A percentile compares a stretch with the other conserved stretches of the same genome.
Evolutionary conservation across 192 early-diverging fungal species (phyloP).

Genomic region (Coemansia sp.): DNA sequence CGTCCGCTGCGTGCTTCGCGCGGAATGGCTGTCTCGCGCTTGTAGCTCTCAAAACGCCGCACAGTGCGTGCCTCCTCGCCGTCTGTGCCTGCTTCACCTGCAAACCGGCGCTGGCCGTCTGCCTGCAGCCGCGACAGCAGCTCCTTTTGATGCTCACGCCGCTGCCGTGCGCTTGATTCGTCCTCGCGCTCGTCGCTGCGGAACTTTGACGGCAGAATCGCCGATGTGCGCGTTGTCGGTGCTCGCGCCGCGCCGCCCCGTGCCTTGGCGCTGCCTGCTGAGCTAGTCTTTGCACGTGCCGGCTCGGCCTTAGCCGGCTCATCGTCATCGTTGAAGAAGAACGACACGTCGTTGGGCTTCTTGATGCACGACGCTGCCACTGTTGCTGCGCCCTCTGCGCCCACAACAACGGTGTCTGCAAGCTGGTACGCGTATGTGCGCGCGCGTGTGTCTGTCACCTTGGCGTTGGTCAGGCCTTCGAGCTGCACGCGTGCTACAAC

Average conservation of each 20-base stretch:
- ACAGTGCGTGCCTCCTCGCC: constrained; percentile 72
- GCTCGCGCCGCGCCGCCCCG: constrained; percentile 27
- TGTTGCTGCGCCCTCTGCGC: constrained; percentile 20
- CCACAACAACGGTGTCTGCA: constrained; percentile 78
- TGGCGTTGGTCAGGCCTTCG: constrained; percentile 75
- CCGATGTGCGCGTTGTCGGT: constrained; percentile 58
- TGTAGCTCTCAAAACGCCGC: constrained; percentile 94
- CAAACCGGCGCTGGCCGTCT: constrained; percentile 80
- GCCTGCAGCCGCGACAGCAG: constrained; percentile 71
- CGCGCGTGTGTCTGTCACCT: constrained; percentile 66
- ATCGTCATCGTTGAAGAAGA: constrained; percentile 57
- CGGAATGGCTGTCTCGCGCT: constrained; percentile 83
- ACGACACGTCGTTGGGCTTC: constrained; percentile 41
- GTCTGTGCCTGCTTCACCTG: constrained; percentile 61
- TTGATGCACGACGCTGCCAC: constrained; percentile 36
- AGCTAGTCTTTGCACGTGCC: constrained; percentile 16
- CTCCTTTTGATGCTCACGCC: constrained; percentile 86
- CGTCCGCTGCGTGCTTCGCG: constrained; percentile 74
- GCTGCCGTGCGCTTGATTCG: constrained; percentile 71
- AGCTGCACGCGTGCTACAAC: constrained; percentile 84
- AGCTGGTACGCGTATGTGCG: constrained; percentile 83
- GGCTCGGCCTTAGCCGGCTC: constrained; percentile 5
- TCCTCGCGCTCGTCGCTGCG: constrained; percentile 79
- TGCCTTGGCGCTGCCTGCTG: constrained; percentile 26
- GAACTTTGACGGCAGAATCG: constrained; percentile 74